These are phyloP conservation scores for Aspergillus ibericus DNA, from an alignment of 2,329 filamentous ascomycete genomes.

Conservation along the genomic window DNA sequence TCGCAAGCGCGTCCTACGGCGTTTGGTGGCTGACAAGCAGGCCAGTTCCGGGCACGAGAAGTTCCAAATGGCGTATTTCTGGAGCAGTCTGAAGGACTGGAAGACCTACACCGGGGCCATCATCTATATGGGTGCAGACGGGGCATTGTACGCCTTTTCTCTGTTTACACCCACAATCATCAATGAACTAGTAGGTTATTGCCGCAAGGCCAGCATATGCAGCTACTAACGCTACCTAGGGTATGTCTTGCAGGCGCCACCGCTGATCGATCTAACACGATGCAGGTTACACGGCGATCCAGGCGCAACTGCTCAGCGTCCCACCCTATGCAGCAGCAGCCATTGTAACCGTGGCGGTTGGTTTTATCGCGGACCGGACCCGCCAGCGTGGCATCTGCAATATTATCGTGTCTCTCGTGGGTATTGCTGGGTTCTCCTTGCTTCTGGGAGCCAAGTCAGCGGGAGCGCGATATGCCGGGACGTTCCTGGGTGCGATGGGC, in stretches of 20 bases:
- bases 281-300: conserved; percentile 59
- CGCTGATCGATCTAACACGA: neutral
- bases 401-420: conserved; percentile 67
- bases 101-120: conserved; percentile 76
- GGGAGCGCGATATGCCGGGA: conserved; percentile 75
- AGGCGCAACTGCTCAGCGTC: conserved; percentile 70
- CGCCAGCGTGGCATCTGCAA: conserved; percentile 76
- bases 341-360: conserved; percentile 66
- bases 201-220: too few species aligned
- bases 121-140: conserved; percentile 75
- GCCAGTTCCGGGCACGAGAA: conserved; percentile 71
- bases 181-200: conserved; percentile 46
- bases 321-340: conserved; percentile 74
- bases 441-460: conserved; percentile 64
- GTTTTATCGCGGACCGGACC: conserved; percentile 75
- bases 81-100: conserved; percentile 73
- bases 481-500: conserved; percentile 79
- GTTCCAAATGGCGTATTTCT: conserved; percentile 72
- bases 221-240: conserved; percentile 7
- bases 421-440: conserved; percentile 77
- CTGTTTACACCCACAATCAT: conserved; percentile 75
- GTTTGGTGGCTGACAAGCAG: conserved; percentile 71
- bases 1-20: conserved; percentile 68
- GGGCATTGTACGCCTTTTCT: conserved; percentile 55
- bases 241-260: neutral